Conservation (phyloP, 805 yeast genomes). For the Monosporozyma siamensis region DNA sequence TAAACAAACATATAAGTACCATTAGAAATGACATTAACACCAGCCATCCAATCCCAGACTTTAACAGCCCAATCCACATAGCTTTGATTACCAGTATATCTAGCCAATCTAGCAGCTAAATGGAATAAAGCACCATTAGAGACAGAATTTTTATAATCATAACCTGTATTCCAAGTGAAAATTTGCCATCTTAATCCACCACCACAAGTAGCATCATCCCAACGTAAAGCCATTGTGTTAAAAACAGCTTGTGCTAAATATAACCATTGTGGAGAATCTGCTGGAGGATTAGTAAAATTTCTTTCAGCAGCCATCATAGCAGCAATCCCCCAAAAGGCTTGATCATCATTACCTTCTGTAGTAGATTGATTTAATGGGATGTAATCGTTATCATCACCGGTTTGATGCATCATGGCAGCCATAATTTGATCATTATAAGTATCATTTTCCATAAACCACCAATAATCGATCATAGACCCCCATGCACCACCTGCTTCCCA, state of each 20-base stretch:
- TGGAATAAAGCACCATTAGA: constrained; percentile 88
- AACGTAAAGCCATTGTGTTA: constrained; percentile 80
- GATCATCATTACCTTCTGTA: constrained; percentile 97
- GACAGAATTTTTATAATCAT: constrained; percentile 84
- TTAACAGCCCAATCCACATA: constrained; percentile 67
- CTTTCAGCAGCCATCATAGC: constrained; percentile 88
- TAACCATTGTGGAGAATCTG: constrained; percentile 61
- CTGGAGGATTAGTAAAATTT: constrained; percentile 65
- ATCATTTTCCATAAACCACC: constrained; percentile 59
- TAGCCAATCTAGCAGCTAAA: constrained; percentile 74
- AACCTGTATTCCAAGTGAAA: constrained; percentile 88
- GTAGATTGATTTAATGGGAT: constrained; percentile 82
- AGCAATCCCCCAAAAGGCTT: constrained; percentile 93
- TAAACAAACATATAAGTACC: constrained; percentile 37
- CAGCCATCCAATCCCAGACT: constrained; percentile 74
- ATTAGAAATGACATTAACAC: constrained; percentile 37
- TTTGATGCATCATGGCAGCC: constrained; percentile 61
- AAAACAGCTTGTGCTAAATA: constrained; percentile 80
- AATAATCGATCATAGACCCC: constrained; percentile 77
- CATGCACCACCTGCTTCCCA: constrained; percentile 98
- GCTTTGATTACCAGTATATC: constrained; percentile 67
- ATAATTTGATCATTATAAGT: constrained; percentile 52
- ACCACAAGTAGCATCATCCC: constrained; percentile 66
- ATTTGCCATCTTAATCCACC: constrained; percentile 98
- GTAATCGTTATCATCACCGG: constrained; percentile 64